phyloP scores from a whole-genome alignment of 169 alveolate species.

The Cryptosporidium parvum region DNA sequence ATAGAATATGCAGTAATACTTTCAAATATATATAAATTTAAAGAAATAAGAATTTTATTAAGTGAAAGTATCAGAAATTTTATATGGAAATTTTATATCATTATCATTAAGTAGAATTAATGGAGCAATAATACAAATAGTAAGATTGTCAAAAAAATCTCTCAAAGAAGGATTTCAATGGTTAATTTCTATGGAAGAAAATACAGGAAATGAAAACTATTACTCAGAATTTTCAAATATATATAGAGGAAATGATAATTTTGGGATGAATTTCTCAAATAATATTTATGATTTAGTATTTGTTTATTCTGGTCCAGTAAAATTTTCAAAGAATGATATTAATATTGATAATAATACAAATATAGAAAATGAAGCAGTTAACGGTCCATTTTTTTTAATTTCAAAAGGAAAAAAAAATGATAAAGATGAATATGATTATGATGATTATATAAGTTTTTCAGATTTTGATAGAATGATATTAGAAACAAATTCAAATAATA shows the following conservation, averaged over 20 bases:
- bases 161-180: slow-evolving; percentile 67
- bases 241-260: neutral
- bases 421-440: neutral
- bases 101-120: slow-evolving; percentile 23
- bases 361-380: neutral
- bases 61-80: slow-evolving; percentile 40
- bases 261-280: neutral
- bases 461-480: slow-evolving; percentile 23
- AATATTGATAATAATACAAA: neutral
- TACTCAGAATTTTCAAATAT: neutral
- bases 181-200: slow-evolving; percentile 22
- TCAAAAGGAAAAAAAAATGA: neutral
- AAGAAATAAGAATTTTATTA: slow-evolving; percentile 52
- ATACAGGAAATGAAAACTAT: slow-evolving; percentile 1
- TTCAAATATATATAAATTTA: slow-evolving; percentile 43
- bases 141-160: slow-evolving; percentile 47
- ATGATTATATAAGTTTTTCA: slow-evolving; percentile 24
- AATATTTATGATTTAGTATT: neutral
- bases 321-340: neutral
- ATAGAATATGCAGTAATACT: slow-evolving; percentile 59
- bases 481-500: neutral
- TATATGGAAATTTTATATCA: slow-evolving; percentile 55
- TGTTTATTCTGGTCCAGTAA: slow-evolving; percentile 32
- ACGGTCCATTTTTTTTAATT: slow-evolving; percentile 24
- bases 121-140: slow-evolving; percentile 53